Evolutionary conservation across 2,329 filamentous ascomycete species (phyloP).

Genomic region (Penicillium occitanis): DNA sequence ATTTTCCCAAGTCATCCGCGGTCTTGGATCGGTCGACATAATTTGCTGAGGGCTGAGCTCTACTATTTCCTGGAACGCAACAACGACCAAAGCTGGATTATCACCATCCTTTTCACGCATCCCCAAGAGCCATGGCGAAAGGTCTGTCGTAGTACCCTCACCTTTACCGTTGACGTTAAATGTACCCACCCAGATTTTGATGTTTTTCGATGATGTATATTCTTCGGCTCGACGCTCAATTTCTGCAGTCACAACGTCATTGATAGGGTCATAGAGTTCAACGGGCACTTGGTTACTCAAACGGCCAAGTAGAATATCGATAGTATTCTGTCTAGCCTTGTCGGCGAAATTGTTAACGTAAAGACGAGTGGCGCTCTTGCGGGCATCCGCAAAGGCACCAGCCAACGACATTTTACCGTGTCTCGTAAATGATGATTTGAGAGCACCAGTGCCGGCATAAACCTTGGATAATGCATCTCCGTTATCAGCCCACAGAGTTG

Average conservation of each 20-base stretch:
- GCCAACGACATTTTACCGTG: conserved; percentile 94
- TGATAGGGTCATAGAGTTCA: conserved; percentile 88
- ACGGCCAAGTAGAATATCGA: conserved; percentile 86
- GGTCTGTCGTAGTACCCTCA: conserved; percentile 71
- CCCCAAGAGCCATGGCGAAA: conserved; percentile 79
- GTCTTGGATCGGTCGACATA: conserved; percentile 92
- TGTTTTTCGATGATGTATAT: conserved; percentile 71
- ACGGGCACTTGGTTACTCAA: conserved; percentile 81
- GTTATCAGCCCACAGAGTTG: conserved; percentile 94
- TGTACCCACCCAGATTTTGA: conserved; percentile 81
- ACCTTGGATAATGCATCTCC: conserved; percentile 92
- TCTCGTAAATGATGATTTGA: conserved; percentile 93
- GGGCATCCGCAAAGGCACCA: conserved; percentile 88
- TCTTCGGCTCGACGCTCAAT: conserved; percentile 65
- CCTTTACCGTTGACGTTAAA: conserved; percentile 94
- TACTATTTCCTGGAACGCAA: conserved; percentile 98
- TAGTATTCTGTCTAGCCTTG: conserved; percentile 87
- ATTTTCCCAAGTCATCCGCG: conserved; percentile 81
- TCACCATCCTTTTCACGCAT: conserved; percentile 55
- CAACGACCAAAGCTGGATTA: conserved; percentile 80
- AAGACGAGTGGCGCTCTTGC: conserved; percentile 88
- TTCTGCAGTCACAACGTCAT: conserved; percentile 81
- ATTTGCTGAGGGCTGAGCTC: conserved; percentile 96
- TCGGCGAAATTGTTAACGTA: conserved; percentile 99
- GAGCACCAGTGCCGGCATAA: conserved; percentile 90